Evolutionary conservation across 805 yeast species (phyloP).

Genomic region (Starmerella tilneyi): DNA sequence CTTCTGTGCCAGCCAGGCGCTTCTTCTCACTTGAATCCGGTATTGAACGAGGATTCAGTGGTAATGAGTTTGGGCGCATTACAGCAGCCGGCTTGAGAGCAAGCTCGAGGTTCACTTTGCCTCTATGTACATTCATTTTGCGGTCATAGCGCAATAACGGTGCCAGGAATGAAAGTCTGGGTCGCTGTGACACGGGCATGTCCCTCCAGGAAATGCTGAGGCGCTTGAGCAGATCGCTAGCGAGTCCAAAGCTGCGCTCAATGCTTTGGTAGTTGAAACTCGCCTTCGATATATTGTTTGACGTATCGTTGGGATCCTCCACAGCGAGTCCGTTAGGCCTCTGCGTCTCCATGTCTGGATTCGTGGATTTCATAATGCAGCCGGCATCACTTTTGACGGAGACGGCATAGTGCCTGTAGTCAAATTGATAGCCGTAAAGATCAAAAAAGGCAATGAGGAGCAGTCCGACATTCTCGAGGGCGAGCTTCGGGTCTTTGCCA

Average conservation of each 20-base stretch:
- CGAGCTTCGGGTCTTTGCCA: slow-evolving; percentile 23
- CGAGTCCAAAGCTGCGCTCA: slow-evolving; percentile 55
- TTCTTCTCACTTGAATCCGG: no score
- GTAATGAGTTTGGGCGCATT: no score
- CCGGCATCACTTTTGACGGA: slow-evolving; percentile 49
- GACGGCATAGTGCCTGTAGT: slow-evolving; percentile 68
- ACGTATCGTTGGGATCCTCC: slow-evolving; percentile 77
- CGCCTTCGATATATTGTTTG: slow-evolving; percentile 79
- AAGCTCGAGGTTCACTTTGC: slow-evolving; percentile 5
- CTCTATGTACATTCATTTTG: background rate
- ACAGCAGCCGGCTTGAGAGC: slow-evolving; percentile 3
- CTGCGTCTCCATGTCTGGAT: slow-evolving; percentile 42
- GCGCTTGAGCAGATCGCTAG: slow-evolving; percentile 22
- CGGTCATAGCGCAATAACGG: slow-evolving; percentile 16
- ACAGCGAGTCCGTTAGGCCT: slow-evolving; percentile 53
- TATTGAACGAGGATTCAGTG: no score
- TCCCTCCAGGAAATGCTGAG: slow-evolving; percentile 13
- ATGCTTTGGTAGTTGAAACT: slow-evolving; percentile 70
- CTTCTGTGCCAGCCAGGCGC: no score
- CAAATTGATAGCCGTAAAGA: slow-evolving; percentile 79
- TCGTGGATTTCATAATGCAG: slow-evolving; percentile 49
- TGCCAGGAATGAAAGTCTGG: slow-evolving; percentile 19
- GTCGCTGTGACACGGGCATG: background rate
- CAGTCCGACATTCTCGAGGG: slow-evolving; percentile 71
- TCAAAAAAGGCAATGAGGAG: slow-evolving; percentile 85